Percentiles rank a stretch among this genome's conserved stretches.
These are phyloP conservation scores for Ampelomyces quisqualis DNA, from an alignment of 2,329 filamentous ascomycete genomes.

Conservation along the genomic window DNA sequence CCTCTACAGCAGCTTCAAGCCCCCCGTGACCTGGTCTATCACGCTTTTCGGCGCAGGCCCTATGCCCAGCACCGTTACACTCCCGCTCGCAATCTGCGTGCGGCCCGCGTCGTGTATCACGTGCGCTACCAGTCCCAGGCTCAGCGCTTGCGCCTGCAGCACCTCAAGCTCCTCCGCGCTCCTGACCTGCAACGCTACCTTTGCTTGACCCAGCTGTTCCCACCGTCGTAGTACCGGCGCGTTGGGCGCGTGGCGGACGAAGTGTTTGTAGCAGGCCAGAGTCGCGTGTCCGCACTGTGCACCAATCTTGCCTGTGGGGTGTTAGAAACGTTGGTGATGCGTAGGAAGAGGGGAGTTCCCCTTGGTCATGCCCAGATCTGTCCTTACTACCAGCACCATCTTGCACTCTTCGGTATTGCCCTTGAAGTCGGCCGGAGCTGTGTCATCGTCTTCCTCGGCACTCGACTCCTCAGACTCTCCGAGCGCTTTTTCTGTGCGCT, in stretches of 20 bases:
- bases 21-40: slow-evolving; percentile 81
- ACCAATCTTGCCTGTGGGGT: slow-evolving; percentile 79
- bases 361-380: slow-evolving; percentile 96
- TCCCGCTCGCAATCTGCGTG: slow-evolving; percentile 93
- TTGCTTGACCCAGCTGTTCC: slow-evolving; percentile 85
- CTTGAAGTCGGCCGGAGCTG: slow-evolving; percentile 48
- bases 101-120: slow-evolving; percentile 94
- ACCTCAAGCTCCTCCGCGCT: slow-evolving; percentile 77
- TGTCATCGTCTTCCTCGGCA: slow-evolving; percentile 29
- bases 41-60: slow-evolving; percentile 75
- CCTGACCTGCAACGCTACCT: slow-evolving; percentile 89
- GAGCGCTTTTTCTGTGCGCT: slow-evolving; percentile 14
- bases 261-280: slow-evolving; percentile 91
- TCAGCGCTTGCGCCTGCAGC: slow-evolving; percentile 76
- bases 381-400: slow-evolving; percentile 86
- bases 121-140: slow-evolving; percentile 81
- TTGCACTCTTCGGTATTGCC: slow-evolving; percentile 79
- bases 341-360: slow-evolving; percentile 54
- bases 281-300: slow-evolving; percentile 96
- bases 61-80: slow-evolving; percentile 83
- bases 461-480: slow-evolving; percentile 32
- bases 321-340: slow-evolving; percentile 6
- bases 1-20: slow-evolving; percentile 74
- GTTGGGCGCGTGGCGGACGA: slow-evolving; percentile 57
- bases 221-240: slow-evolving; percentile 73